Evolutionary conservation across 1,284 basidiomycete species (phyloP), one percentile per base, ranked within the genome.

Genomic region (Somion occarium): DNA sequence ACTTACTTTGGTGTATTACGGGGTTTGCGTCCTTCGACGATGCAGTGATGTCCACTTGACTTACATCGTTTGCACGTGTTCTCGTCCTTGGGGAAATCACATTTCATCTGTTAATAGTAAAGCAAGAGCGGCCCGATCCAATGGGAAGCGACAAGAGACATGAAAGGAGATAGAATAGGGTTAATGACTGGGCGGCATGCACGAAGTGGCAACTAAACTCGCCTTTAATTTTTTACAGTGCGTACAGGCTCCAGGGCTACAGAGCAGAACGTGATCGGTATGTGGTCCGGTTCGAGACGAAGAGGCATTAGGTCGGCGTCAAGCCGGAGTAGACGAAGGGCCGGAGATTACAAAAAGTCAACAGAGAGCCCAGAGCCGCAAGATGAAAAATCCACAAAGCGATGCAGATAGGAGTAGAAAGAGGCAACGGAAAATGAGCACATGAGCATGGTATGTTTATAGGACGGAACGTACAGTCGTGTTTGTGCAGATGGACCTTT

Each of bases 211-310:
- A 43, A 41, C 30, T 43, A 13, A 27, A 70, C 83, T 54, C 67
- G 86, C 88, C 83, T 91, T 91, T 62, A 91, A 79, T 60, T 82
- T 85, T 69, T 89, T 91, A 75, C 88, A 91, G 62, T 89, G 80
- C 7, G 77, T 85, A 65, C 88, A 91, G 39, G 88, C 88, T 55
- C 88, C 86, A 53, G 84, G 82, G 48, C 87, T 90, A 64, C 49
- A 42, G 23, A 41, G 50, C 45, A 27, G 37, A 57, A 27, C 43
- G 38, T 26, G 39, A 52, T 44, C 39, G 39, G 23, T 24, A 30
- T 46, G 19, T 9, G 25, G 5, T 44, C 39, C n/a, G n/a, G 18
- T 9, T 42, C 18, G 39, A 18, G 23, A 19, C 13, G n/a, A n/a
- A n/a, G 23, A 45, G 11, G 13, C 13, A 45, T 45, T 46, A 25